These are phyloP conservation scores for Podospora bellae-mahoneyi DNA, from an alignment of 495 filamentous ascomycete species.

Conservation along the genomic window DNA sequence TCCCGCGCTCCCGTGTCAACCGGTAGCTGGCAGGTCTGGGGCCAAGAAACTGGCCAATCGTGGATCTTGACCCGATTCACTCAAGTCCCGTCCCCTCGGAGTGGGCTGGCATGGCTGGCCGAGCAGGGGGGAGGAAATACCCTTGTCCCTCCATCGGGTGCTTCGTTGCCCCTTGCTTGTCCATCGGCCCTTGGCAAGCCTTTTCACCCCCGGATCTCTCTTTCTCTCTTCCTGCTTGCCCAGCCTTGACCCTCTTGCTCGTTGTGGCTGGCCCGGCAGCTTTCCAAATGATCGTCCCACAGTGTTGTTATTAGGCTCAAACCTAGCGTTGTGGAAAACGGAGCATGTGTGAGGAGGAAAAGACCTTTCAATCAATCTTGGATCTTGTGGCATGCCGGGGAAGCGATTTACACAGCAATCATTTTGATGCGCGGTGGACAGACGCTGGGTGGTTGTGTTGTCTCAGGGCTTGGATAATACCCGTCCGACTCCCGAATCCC, in stretches of 20 bases:
- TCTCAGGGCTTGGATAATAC: conserved; percentile 19
- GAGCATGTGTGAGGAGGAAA: conserved; percentile 1
- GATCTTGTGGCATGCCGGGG: not conserved
- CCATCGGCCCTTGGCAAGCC: conserved; percentile 21
- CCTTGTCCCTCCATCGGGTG: conserved; percentile 14
- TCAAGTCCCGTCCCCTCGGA: conserved; percentile 26
- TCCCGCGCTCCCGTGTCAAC: conserved; percentile 13
- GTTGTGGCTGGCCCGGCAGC: conserved; percentile 15
- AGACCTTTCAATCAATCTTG: conserved; percentile 5
- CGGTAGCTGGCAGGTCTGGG: conserved; percentile 20
- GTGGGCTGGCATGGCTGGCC: conserved; percentile 15
- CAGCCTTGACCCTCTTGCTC: not conserved
- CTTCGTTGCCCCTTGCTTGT: conserved; percentile 24
- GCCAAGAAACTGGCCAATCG: conserved; percentile 21
- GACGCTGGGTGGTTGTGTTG: conserved; percentile 11
- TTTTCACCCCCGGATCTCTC: conserved; percentile 12
- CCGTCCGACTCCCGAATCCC: conserved; percentile 12
- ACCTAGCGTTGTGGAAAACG: conserved; percentile 13
- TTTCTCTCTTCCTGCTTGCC: not conserved
- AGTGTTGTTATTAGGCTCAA: conserved; percentile 21
- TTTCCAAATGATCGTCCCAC: conserved; percentile 18
- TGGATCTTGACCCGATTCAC: conserved; percentile 17
- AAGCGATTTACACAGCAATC: conserved; percentile 19
- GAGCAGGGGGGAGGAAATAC: conserved; percentile 26
- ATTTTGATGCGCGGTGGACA: conserved; percentile 21